These are phyloP conservation scores for Cyberlindnera mrakii DNA, from an alignment of 805 yeast genomes.

Conservation along the genomic window DNA sequence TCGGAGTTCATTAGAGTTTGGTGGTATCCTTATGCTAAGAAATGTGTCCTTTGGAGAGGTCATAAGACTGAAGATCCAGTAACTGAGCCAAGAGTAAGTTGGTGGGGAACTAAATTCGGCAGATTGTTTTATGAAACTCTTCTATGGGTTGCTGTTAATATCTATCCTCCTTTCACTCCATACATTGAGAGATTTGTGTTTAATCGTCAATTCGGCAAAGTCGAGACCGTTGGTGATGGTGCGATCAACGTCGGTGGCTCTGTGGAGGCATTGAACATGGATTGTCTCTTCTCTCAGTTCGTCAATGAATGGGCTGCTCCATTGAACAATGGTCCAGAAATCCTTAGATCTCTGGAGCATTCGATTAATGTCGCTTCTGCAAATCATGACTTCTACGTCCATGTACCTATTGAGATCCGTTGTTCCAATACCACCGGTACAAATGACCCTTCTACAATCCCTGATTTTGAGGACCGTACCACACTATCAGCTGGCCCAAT, in stretches of 20 bases:
- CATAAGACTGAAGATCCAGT: conserved; percentile 61
- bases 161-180: conserved; percentile 77
- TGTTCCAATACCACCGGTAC: conserved; percentile 73
- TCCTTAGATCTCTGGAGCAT: conserved; percentile 55
- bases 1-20: conserved; percentile 90
- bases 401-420: conserved; percentile 93
- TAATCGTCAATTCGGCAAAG: conserved; percentile 72
- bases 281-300: conserved; percentile 88
- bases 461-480: conserved; percentile 48
- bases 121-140: conserved; percentile 74
- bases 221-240: conserved; percentile 56
- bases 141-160: conserved; percentile 70
- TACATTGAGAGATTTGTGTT: conserved; percentile 80
- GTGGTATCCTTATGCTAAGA: conserved; percentile 95
- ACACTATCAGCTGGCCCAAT: conserved; percentile 66
- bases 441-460: conserved; percentile 23
- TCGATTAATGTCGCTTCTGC: conserved; percentile 56
- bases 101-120: conserved; percentile 82
- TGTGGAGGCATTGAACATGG: conserved; percentile 89
- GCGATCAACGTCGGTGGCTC: conserved; percentile 70
- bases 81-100: conserved; percentile 61
- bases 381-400: conserved; percentile 68
- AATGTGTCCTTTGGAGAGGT: conserved; percentile 90
- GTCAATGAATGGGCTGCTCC: conserved; percentile 99
- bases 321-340: conserved; percentile 66